phyloP scores from a whole-genome alignment of 2,329 filamentous ascomycete species.

The Magnaporthales sp. region DNA sequence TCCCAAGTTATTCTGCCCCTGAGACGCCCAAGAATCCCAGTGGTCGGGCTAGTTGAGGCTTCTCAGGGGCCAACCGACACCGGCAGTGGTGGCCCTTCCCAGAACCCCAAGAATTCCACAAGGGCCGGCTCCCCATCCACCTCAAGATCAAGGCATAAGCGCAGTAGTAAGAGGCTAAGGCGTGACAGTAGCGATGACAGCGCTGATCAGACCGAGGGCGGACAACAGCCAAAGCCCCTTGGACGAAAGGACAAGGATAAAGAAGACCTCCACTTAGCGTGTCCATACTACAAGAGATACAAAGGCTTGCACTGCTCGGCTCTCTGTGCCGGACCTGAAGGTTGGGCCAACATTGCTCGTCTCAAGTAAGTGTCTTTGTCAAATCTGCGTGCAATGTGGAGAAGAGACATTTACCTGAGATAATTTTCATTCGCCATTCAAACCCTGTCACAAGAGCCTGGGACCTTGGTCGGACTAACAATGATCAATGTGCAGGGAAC shows the following conservation, averaged over 20 bases:
- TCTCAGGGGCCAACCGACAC: background rate
- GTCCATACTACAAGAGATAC: background rate
- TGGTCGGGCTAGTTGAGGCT: background rate
- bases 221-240: background rate
- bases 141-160: background rate
- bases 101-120: background rate
- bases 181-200: background rate
- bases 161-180: background rate
- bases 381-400: background rate
- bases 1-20: background rate
- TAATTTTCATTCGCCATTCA: background rate
- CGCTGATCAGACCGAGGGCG: background rate
- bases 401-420: background rate
- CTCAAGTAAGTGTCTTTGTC: background rate
- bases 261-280: background rate
- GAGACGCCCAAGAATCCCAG: background rate
- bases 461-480: background rate
- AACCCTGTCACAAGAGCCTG: background rate
- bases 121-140: background rate
- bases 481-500: background rate
- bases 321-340: background rate
- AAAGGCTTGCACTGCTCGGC: background rate
- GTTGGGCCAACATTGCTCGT: background rate
- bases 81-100: background rate
- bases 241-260: background rate